phyloP scores from a whole-genome alignment of 1,284 basidiomycete genomes.

The Leccinum holopus region DNA sequence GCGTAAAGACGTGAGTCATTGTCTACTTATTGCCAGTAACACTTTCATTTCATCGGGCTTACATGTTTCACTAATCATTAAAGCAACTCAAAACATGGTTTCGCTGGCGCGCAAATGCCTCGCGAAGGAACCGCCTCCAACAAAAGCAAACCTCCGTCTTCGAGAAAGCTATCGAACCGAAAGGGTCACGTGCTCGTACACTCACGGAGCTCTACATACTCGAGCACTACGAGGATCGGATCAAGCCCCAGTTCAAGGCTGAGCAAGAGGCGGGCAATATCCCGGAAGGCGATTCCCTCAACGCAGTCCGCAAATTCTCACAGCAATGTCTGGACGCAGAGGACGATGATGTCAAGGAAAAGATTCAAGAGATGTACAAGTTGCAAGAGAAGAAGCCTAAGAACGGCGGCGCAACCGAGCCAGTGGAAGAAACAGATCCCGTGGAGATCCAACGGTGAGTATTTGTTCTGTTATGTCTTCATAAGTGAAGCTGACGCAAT shows the following conservation, averaged over 20 bases:
- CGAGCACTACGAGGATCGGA: slow-evolving; percentile 2
- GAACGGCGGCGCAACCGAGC: not conserved
- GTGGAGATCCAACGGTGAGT: not conserved
- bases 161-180: not conserved
- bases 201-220: not conserved
- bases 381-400: not conserved
- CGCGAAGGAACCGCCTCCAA: not conserved
- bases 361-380: not conserved
- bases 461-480: not conserved
- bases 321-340: not conserved
- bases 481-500: not conserved
- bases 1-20: not conserved
- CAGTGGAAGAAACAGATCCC: not conserved
- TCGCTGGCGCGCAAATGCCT: not conserved
- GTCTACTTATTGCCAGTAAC: too few relatives aligned
- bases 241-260: slow-evolving; percentile 1
- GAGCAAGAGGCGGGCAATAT: not conserved
- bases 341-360: not conserved
- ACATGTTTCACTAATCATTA: too few relatives aligned
- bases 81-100: slow-evolving; percentile 4
- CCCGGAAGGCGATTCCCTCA: not conserved
- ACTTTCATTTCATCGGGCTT: too few relatives aligned
- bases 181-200: not conserved
- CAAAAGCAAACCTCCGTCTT: not conserved
- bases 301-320: not conserved